phyloP scores from a whole-genome alignment of 2,329 filamentous ascomycete genomes.

The Talaromyces sp. region DNA sequence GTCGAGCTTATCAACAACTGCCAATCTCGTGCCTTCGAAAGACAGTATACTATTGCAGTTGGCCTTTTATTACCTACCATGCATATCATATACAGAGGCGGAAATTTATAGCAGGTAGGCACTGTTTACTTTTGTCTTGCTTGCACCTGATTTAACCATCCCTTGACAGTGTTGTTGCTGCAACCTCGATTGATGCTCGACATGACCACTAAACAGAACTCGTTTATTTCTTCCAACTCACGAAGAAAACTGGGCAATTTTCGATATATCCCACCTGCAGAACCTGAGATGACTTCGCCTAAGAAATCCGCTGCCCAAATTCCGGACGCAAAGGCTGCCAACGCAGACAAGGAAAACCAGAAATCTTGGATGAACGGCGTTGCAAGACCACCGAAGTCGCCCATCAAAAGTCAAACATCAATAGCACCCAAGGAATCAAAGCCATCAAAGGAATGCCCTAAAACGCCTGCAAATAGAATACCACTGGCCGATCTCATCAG shows the following conservation, averaged over 20 bases:
- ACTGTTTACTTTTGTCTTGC: not conserved
- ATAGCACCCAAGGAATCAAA: slow-evolving; percentile 21
- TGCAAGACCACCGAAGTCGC: slow-evolving; percentile 18
- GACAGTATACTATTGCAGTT: not conserved
- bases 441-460: slow-evolving; percentile 40
- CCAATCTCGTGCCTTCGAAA: not conserved
- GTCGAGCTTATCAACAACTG: not conserved
- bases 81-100: not conserved
- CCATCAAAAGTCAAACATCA: slow-evolving; percentile 15
- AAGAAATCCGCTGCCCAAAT: slow-evolving; percentile 18
- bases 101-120: not conserved
- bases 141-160: not conserved
- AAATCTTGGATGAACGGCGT: slow-evolving; percentile 30
- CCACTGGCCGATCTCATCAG: slow-evolving; percentile 57
- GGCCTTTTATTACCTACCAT: not conserved
- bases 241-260: slow-evolving; percentile 52
- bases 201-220: slow-evolving; percentile 21
- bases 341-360: slow-evolving; percentile 43
- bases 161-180: slow-evolving; percentile 10
- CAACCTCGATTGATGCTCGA: slow-evolving; percentile 1
- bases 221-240: slow-evolving; percentile 45
- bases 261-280: slow-evolving; percentile 41
- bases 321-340: slow-evolving; percentile 17
- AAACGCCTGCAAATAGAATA: slow-evolving; percentile 54
- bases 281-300: slow-evolving; percentile 6